Evolutionary conservation across 1,284 basidiomycete species (phyloP), one percentile per base, ranked within the genome.

Genomic region (Phenoliferia sp.): DNA sequence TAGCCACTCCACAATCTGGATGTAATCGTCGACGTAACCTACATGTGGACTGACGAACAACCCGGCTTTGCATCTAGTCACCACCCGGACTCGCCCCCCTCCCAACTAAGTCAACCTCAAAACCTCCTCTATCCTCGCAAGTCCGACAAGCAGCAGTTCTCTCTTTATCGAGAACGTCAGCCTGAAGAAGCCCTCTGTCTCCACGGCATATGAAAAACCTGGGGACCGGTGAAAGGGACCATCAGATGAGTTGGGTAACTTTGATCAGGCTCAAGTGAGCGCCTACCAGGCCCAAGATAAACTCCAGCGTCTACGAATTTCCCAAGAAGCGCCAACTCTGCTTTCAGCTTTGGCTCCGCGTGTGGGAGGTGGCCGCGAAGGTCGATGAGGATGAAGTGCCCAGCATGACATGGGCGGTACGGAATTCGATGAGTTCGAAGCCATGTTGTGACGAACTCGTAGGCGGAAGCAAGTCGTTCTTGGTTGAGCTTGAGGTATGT

Each of bases 151-250:
- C 5, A 70, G 62, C 44, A 63, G 60, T 2, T 64, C 57, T 28
- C 67, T 60, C 26, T 55, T 64, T 32, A 76, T 61, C 22, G 74
- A 71, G 50, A 76, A 76, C 1, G 74, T 76, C 32, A 77, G 56
- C n/a, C 76, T 63, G 64, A 76, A 77, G 52, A 60, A 76, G 15
- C 76, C 76, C 10, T 63, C 62, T 9, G 56, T 52, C 10, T 63
- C 26, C n/a, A 52, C 55, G 15, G 59, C 60, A 62, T 76, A 77
- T 5, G 73, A 72, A 61, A 62, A 68, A 12, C 75, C 74, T 63
- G 73, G 2, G 59, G n/a, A n/a, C 17, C 15, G 22, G 15, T 19
- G 5, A 17, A 22, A 34, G 3, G 28, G 17, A 3, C 3, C 3
- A 9, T 35, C 54, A 56, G 55, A 9, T n/a, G n/a, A n/a, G n/a